Percentiles rank a stretch among this genome's conserved stretches.
Evolutionary conservation across 306 rosid species (phyloP).

Genomic region (Castanospermum australe): DNA sequence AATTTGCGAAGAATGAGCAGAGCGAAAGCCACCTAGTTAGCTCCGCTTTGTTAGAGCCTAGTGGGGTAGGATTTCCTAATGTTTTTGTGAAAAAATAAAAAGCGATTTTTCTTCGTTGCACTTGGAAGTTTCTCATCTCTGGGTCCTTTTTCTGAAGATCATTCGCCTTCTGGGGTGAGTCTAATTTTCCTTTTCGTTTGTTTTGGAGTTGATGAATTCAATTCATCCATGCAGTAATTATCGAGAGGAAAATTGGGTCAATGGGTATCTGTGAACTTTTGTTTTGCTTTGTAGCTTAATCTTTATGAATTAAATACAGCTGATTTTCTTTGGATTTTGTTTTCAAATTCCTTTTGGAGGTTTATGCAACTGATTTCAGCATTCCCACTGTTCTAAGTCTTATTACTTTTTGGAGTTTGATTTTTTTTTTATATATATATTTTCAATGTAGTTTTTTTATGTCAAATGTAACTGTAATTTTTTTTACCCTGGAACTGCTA

Average conservation of each 20-base stretch:
- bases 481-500: background rate
- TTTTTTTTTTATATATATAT: too few relatives aligned
- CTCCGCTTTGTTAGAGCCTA: background rate
- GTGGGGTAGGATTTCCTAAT: constrained; percentile 24
- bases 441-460: background rate
- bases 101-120: background rate
- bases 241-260: background rate
- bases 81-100: background rate
- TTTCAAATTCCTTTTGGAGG: background rate
- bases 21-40: background rate
- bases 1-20: background rate
- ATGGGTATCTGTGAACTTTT: background rate
- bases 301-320: background rate
- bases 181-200: background rate
- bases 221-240: background rate
- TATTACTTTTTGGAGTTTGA: background rate
- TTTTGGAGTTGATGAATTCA: background rate
- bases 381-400: background rate
- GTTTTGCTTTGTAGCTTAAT: background rate
- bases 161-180: background rate
- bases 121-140: background rate
- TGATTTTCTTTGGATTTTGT: background rate
- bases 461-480: background rate
- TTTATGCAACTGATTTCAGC: background rate
- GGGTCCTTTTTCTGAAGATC: background rate